phyloP scores from a whole-genome alignment of 805 yeast species.

The Ogataea nitratoaversa region DNA sequence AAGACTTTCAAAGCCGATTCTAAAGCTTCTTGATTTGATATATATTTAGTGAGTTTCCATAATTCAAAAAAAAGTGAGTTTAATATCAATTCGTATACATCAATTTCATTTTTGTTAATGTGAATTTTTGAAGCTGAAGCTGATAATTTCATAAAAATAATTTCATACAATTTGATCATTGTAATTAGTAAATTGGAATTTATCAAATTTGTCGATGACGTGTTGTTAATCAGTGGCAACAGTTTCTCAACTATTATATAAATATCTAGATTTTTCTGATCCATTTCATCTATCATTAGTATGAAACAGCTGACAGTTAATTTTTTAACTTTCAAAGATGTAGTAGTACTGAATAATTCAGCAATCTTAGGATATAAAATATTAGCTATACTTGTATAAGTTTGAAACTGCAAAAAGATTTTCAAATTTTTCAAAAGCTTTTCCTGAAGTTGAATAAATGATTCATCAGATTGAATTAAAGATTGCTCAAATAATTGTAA shows the following conservation, averaged over 20 bases:
- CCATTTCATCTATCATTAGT: constrained; percentile 39
- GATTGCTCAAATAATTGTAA: constrained; percentile 31
- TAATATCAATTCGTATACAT: constrained; percentile 26
- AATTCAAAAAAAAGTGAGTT: constrained; percentile 31
- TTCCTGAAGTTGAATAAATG: constrained; percentile 30
- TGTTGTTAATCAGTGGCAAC: constrained; percentile 60
- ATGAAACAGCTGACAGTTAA: constrained; percentile 60
- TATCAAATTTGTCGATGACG: constrained; percentile 30
- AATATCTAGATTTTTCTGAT: constrained; percentile 60
- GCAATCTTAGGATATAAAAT: constrained; percentile 71
- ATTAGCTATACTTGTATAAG: constrained; percentile 58
- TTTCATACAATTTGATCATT: constrained; percentile 27
- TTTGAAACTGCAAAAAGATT: constrained; percentile 31
- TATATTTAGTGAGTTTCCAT: constrained; percentile 30
- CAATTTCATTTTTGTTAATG: constrained; percentile 21
- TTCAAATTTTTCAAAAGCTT: constrained; percentile 25
- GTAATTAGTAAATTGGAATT: constrained; percentile 28
- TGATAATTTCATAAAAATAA: constrained; percentile 25
- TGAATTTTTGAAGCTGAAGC: constrained; percentile 19
- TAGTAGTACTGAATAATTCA: constrained; percentile 76
- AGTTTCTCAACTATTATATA: constrained; percentile 70
- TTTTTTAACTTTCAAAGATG: constrained; percentile 73
- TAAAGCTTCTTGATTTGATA: constrained; percentile 21
- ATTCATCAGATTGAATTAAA: constrained; percentile 12
- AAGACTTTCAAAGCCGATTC: constrained; percentile 15